Conservation (phyloP, 2,329 filamentous ascomycete genomes). For the Coniosporium uncinatum region DNA sequence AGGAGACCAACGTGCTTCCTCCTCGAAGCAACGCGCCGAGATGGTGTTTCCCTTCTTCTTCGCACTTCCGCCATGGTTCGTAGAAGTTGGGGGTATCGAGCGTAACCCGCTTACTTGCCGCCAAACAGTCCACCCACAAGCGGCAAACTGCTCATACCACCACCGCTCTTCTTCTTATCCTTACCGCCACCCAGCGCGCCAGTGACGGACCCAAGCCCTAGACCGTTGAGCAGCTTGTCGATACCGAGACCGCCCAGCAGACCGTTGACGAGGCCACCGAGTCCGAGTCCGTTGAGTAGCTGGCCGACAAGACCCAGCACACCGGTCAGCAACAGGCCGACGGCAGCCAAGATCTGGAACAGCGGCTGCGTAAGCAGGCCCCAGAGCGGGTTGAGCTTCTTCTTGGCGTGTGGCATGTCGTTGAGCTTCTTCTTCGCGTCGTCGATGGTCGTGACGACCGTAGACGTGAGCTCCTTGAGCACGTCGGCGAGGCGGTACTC, state of each 20-base stretch:
- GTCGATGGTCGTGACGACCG: conserved; percentile 79
- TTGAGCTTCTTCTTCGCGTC: conserved; percentile 83
- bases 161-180: conserved; percentile 44
- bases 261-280: conserved; percentile 76
- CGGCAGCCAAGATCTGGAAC: conserved; percentile 88
- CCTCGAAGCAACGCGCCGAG: too few species aligned
- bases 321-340: conserved; percentile 76
- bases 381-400: conserved; percentile 91
- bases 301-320: conserved; percentile 82
- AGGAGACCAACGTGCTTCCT: too few species aligned
- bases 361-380: conserved; percentile 76
- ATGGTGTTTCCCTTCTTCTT: too few species aligned
- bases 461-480: conserved; percentile 80
- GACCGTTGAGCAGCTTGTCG: conserved; percentile 65
- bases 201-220: conserved; percentile 55
- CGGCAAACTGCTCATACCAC: conserved; percentile 29
- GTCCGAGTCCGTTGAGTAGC: conserved; percentile 73
- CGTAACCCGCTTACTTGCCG: conserved; percentile 27
- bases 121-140: conserved; percentile 42
- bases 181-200: conserved; percentile 47
- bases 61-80: too few species aligned
- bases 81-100: too few species aligned
- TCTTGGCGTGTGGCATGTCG: conserved; percentile 92
- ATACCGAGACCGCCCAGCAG: conserved; percentile 74
- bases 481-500: conserved; percentile 81